These are phyloP conservation scores for Chloromonas sp. DNA, from an alignment of 163 green algal genomes.

Conservation along the genomic window DNA sequence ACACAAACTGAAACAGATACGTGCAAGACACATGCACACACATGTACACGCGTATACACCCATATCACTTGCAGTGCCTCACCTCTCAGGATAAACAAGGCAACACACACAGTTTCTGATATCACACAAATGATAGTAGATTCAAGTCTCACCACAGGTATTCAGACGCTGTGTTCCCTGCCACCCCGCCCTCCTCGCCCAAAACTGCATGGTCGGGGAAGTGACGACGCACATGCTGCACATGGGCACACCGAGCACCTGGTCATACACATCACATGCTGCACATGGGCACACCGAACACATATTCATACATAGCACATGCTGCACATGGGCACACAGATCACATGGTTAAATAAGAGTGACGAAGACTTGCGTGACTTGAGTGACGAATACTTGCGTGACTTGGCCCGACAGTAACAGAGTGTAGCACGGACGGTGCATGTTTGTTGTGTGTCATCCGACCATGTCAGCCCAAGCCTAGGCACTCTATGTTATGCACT, in stretches of 20 bases:
- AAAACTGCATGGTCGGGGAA: constrained; percentile 75
- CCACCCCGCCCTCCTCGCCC: constrained; percentile 83
- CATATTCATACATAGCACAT: not conserved
- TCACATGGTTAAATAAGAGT: not conserved
- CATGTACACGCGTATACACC: too few species aligned
- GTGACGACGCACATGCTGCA: constrained; percentile 7
- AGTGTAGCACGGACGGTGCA: too few species aligned
- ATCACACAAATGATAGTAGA: not conserved
- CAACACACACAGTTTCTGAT: not conserved
- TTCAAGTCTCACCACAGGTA: constrained; percentile 57
- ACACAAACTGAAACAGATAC: too few species aligned
- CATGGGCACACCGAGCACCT: not conserved
- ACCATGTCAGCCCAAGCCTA: too few species aligned
- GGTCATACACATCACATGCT: not conserved
- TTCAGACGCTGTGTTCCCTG: constrained; percentile 41
- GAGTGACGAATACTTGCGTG: too few species aligned
- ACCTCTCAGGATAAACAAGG: too few species aligned
- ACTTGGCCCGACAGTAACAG: too few species aligned
- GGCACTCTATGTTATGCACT: too few species aligned
- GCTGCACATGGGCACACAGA: not conserved
- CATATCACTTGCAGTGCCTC: too few species aligned
- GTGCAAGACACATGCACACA: too few species aligned
- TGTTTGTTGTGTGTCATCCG: too few species aligned
- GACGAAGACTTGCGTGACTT: too few species aligned
- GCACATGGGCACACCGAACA: not conserved